Base-by-base conservation (phyloP, 768 basidiomycete genomes). In the Chalciporus chontae region DNA sequence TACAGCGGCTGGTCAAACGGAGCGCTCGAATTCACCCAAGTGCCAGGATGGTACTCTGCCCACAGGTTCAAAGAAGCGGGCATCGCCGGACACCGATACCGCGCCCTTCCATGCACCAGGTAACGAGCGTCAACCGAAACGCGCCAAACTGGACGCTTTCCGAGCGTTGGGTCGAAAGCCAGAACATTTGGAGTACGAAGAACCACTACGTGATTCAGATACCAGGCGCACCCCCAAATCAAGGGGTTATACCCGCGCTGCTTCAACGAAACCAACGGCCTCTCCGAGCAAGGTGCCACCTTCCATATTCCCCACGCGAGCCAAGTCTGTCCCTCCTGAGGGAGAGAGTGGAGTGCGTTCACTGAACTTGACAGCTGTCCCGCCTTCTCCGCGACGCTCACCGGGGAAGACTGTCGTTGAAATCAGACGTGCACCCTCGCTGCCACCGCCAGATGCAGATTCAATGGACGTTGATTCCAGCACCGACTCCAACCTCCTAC, bases 321-420 rank as follows among this genome's bases (percentile, higher is more conserved):
- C 63, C 14, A 60, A 57, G 24, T 69, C 68, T 46, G 68, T 69
- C 5, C 68, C 68, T 29, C 55, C 64, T 8, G 47, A 44, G 18
- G 52, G 40, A 24, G 58, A 51, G 24, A 32, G 21, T 10, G 55
- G 41, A 8, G 46, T 54, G 37, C 58, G 17, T 9, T 41, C 53
- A 38, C 6, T 66, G 18, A 65, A 66, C 24, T 36, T 66, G n/a
- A 57, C 53, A 8, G 47, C 54, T 8, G 27, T 67, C 19, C 56
- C 56, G 18, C 57, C 54, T 41, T 68, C 66, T 39, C 66, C 66
- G 7, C 54, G 39, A 9, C 58, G 66, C 41, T 67, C 64, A 32
- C 59, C 66, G 34, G 49, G 40, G 24, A 64, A 57, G 37, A 24
- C 26, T 3, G 29, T 6, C 8, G 48, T 65, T 15, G 61, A 65